Evolutionary conservation across 2,329 filamentous ascomycete genomes (phyloP), one percentile per base, ranked within the genome.

Genomic region (Sporothrix globosa): DNA sequence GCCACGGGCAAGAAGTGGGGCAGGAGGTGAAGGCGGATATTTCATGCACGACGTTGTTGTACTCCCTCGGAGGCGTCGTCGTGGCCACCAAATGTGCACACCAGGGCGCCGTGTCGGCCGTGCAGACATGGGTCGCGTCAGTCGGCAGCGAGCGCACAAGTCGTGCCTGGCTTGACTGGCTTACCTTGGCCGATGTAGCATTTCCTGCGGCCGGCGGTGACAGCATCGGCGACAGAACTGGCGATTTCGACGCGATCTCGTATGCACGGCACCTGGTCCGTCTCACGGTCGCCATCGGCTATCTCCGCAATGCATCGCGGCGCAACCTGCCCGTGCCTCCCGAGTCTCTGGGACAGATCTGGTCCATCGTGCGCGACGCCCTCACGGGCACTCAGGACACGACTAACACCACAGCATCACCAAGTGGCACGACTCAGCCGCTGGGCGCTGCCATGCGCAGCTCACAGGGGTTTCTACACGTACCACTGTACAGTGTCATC

Each of bases 381-480:
- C 50, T 53, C 19, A 24, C 50, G 19, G n/a, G n/a, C n/a, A 53
- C n/a, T 6, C 34, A 9, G 6, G 50, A 21, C 1, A 53, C 50
- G 41, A 13, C 11, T 1, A 17, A 21, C 7, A 24, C 50, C 34
- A 6, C 34, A 34, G 34, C 5, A 34, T 7, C 7, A 4, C 5
- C 3, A 6, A 34, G 5, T 7, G 34, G n/a, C n/a, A 21, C n/a
- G 50, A 53, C 50, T 21, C 50, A 24, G n/a, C 50, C 50, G 7
- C 50, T 53, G n/a, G 50, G 50, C 7, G 50, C 50, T 19, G 50
- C 50, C 50, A 11, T 53, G n/a, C 50, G 50, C n/a, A 53, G 50
- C n/a, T 53, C 50, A n/a, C 50, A 53, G 50, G 50, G 50, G 7
- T 53, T 53, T 53, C 21, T 53, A n/a, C n/a, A 53, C 21, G 50